Evolutionary conservation across 1,284 basidiomycete species (phyloP), one percentile per base, ranked within the genome.

Genomic region (Papiliotrema terrestris): DNA sequence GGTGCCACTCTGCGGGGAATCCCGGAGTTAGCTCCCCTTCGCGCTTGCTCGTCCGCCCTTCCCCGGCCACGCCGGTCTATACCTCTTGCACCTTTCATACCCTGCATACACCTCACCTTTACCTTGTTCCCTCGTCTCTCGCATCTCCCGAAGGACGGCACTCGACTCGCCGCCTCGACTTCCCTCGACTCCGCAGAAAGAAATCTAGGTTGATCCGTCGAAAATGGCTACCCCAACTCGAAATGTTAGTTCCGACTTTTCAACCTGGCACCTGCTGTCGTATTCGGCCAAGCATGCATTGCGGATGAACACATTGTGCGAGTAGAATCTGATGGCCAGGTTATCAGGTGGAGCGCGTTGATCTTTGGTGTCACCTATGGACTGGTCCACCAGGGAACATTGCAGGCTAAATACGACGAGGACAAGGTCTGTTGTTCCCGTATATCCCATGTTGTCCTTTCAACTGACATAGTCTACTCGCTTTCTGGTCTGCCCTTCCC

Each of bases 301-400:
- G 4, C 9, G 15, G 47, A 14, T 9, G 47, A 38, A 19, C 22
- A 35, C 15, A 13, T n/a, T n/a, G n/a, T n/a, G n/a, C n/a, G n/a
- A n/a, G n/a, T n/a, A 5, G 29, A 11, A 32, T 4, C 39, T 49
- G 39, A 50, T 36, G 32, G 8, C 8, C 19, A 98, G 95, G 94
- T 97, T 75, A 89, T 89, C 71, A 91, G 95, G 69, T 98, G 97
- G 80, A 87, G 92, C 38, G 93, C 95, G 51, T 85, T 98, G 65
- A 80, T 88, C 61, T 83, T 84, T 54, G 95, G 95, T 73, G 84
- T 97, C 68, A 80, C 87, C 75, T 98, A 98, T 78, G 95, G 96
- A 69, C 87, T 96, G 75, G 82, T 86, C 67, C 95, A 98, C 82
- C 87, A 88, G 73, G 84, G 88, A 71, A 89, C 93, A 73, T 80